These are phyloP conservation scores for Fusarium setosum DNA, from an alignment of 2,329 filamentous ascomycete species.

Conservation along the genomic window DNA sequence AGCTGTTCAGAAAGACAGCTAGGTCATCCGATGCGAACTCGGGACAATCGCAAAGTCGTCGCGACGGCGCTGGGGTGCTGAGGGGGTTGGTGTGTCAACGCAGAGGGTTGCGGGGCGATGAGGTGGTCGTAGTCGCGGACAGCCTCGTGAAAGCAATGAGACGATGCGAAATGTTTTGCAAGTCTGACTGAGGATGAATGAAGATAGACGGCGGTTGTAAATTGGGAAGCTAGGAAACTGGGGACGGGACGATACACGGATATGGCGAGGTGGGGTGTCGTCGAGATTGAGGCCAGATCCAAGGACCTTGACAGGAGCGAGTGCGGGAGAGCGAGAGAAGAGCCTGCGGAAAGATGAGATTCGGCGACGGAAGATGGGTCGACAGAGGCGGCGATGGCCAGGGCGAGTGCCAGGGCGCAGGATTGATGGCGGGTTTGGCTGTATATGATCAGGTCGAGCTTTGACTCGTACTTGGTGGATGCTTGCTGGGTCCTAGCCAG, in stretches of 20 bases:
- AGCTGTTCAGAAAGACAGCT: constrained; percentile 17
- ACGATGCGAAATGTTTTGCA: constrained; percentile 5
- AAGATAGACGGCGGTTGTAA: constrained; percentile 4
- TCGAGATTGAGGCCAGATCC: constrained; percentile 37
- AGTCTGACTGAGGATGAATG: background rate
- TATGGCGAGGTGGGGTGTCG: constrained; percentile 38
- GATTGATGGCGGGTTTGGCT: constrained; percentile 27
- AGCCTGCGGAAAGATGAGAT: constrained; percentile 17
- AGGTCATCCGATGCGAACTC: constrained; percentile 18
- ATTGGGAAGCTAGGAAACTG: constrained; percentile 17
- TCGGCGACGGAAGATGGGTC: constrained; percentile 30
- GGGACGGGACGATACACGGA: constrained; percentile 14
- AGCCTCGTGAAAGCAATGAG: constrained; percentile 24
- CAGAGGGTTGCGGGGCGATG: constrained; percentile 31
- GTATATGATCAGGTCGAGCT: constrained; percentile 36
- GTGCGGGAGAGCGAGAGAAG: constrained; percentile 19
- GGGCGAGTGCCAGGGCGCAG: constrained; percentile 19
- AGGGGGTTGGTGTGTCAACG: constrained; percentile 34
- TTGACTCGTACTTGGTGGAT: constrained; percentile 30
- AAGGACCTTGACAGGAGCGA: constrained; percentile 18
- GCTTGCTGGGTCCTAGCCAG: constrained; percentile 16
- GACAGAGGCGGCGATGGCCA: constrained; percentile 19
- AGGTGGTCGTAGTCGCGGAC: constrained; percentile 11
- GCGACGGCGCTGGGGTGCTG: constrained; percentile 26
- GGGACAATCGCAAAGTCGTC: constrained; percentile 27